Evolutionary conservation across 1,139 yeast genomes (phyloP).

Genomic region (Candida sp.): DNA sequence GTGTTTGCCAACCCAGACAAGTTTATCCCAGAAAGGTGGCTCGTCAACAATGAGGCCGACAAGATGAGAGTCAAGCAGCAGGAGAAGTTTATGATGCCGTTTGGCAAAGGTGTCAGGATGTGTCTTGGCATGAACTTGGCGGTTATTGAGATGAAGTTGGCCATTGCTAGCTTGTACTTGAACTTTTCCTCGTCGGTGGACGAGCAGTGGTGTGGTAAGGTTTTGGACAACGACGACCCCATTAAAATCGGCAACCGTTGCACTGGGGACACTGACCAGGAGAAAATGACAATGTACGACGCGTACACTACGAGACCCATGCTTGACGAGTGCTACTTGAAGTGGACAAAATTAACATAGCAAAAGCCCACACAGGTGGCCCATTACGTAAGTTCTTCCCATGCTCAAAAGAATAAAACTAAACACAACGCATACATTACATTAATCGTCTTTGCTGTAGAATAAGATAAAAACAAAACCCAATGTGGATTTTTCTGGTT

Average conservation of each 20-base stretch:
- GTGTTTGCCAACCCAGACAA: conserved; percentile 55
- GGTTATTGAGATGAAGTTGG: conserved; percentile 65
- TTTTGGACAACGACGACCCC: conserved; percentile 20
- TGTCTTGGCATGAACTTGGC: conserved; percentile 78
- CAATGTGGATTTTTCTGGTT: no score
- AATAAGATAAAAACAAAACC: no score
- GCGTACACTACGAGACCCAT: conserved; percentile 55
- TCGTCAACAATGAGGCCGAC: conserved; percentile 37
- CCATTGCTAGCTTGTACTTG: conserved; percentile 58
- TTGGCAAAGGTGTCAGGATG: conserved; percentile 80
- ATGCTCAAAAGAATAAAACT: no score
- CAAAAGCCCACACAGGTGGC: background rate
- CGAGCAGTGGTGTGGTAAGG: conserved; percentile 44
- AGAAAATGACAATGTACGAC: conserved; percentile 56
- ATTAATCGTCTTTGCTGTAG: no score
- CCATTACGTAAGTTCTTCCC: no score
- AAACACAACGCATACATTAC: no score
- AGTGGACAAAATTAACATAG: conserved; percentile 28
- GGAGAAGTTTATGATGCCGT: conserved; percentile 64
- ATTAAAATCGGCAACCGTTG: conserved; percentile 28
- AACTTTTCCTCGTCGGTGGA: conserved; percentile 42
- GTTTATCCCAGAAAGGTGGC: conserved; percentile 70
- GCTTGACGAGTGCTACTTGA: conserved; percentile 56
- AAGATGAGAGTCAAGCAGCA: conserved; percentile 44
- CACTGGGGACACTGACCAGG: conserved; percentile 38